phyloP scores from a whole-genome alignment of 371 early-diverging fungal genomes.

The Mucor racemosus region DNA sequence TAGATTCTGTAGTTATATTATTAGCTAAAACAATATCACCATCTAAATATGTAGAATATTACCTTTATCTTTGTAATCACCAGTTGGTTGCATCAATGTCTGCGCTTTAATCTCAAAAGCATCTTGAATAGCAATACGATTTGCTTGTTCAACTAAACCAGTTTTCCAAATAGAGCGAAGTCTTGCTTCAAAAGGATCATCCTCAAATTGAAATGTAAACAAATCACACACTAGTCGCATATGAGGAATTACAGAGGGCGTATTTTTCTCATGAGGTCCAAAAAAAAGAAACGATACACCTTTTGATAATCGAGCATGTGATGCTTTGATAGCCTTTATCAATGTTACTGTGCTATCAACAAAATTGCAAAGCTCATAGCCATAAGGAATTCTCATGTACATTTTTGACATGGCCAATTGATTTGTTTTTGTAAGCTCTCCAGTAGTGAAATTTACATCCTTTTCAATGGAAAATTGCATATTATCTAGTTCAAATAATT shows the following conservation, averaged over 20 bases:
- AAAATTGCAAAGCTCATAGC: conserved; percentile 25
- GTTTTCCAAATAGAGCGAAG: conserved; percentile 40
- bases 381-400: conserved; percentile 25
- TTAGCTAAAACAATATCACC: too few relatives aligned
- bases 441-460: conserved; percentile 21
- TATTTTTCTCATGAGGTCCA: conserved; percentile 14
- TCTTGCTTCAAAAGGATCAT: conserved; percentile 56
- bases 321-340: conserved; percentile 31
- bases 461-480: conserved; percentile 30
- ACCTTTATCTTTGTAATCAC: not conserved
- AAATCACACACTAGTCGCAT: conserved; percentile 9
- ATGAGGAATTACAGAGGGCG: conserved; percentile 8
- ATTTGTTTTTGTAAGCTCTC: not conserved
- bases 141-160: conserved; percentile 54
- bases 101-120: conserved; percentile 53
- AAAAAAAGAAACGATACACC: conserved; percentile 12
- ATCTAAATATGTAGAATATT: too few relatives aligned
- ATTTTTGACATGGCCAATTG: conserved; percentile 10
- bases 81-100: conserved; percentile 1
- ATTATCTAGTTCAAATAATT: conserved; percentile 15
- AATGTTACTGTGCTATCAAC: conserved; percentile 18
- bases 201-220: conserved; percentile 39
- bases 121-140: conserved; percentile 44
- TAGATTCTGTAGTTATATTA: not conserved
- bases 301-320: conserved; percentile 20